Evolutionary conservation across 306 rosid genomes (phyloP).

Genomic region (Quercus gilva): DNA sequence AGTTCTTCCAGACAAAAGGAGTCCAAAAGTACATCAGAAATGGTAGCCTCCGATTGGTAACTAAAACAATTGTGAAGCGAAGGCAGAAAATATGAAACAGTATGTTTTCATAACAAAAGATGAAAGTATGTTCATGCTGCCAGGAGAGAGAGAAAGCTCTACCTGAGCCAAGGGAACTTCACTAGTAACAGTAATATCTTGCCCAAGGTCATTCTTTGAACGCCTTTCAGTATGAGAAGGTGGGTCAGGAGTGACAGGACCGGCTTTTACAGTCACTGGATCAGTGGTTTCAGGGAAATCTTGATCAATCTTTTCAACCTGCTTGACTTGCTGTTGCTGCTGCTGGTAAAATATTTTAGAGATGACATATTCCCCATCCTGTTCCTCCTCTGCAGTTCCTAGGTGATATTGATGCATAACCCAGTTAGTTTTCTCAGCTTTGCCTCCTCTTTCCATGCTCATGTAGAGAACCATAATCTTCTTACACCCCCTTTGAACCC

Average conservation of each 20-base stretch:
- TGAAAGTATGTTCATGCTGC: neutral
- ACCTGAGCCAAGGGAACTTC: constrained; percentile 43
- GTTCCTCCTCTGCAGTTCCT: constrained; percentile 74
- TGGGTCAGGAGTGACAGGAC: constrained; percentile 71
- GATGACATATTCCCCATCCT: constrained; percentile 63
- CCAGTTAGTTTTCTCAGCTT: constrained; percentile 81
- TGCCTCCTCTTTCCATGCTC: constrained; percentile 50
- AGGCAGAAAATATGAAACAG: neutral
- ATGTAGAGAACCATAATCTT: constrained; percentile 85
- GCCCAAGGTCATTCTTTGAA: constrained; percentile 40
- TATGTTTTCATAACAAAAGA: neutral
- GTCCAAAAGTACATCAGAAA: neutral
- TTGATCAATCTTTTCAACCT: constrained; percentile 45
- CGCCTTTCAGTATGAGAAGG: constrained; percentile 41
- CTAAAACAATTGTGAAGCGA: neutral
- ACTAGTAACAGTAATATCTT: constrained; percentile 16
- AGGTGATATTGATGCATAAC: constrained; percentile 91
- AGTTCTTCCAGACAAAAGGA: neutral
- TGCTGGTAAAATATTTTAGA: constrained; percentile 77
- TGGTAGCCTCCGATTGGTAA: neutral
- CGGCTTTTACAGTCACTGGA: constrained; percentile 36
- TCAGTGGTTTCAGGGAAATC: constrained; percentile 52
- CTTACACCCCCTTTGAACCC: constrained; percentile 70
- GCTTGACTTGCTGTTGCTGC: constrained; percentile 49
- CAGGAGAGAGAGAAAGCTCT: neutral